Conservation (phyloP, 305 asterid species). For the Caryopteris hybrid region DNA sequence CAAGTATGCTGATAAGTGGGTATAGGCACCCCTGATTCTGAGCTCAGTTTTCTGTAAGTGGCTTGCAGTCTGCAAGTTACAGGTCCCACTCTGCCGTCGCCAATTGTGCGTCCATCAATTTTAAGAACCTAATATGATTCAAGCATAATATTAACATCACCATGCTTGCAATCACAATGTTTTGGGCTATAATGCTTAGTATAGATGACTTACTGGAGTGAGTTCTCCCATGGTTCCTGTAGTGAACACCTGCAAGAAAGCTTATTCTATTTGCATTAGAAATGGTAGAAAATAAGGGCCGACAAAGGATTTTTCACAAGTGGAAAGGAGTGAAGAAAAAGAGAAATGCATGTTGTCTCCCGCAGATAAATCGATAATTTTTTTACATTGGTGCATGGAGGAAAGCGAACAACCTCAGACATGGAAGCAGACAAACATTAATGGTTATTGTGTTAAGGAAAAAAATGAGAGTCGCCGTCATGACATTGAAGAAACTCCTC, state of each 20-base stretch:
- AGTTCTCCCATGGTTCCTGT: conserved; percentile 94
- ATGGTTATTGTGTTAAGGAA: no score
- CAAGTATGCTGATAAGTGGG: conserved; percentile 48
- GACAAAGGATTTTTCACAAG: background rate
- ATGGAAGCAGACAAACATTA: no score
- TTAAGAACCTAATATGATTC: conserved; percentile 48
- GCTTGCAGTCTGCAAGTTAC: conserved; percentile 58
- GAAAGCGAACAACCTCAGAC: no score
- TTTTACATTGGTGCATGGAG: no score
- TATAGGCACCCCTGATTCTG: conserved; percentile 68
- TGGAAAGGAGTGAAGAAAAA: conserved; percentile 2
- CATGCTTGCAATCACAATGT: background rate
- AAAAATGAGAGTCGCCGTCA: no score
- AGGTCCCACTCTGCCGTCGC: conserved; percentile 74
- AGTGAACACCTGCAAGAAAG: conserved; percentile 69
- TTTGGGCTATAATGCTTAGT: background rate
- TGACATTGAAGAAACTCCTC: no score
- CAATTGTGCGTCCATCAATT: conserved; percentile 71
- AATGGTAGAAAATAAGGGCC: background rate
- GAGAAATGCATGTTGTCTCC: no score
- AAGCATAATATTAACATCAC: background rate
- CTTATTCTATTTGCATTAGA: conserved; percentile 1
- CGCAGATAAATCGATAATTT: no score
- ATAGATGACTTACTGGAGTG: conserved; percentile 51
- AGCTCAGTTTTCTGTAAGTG: conserved; percentile 46